Conservation (phyloP, 2,329 filamentous ascomycete species). For the Rachicladosporium sp. region DNA sequence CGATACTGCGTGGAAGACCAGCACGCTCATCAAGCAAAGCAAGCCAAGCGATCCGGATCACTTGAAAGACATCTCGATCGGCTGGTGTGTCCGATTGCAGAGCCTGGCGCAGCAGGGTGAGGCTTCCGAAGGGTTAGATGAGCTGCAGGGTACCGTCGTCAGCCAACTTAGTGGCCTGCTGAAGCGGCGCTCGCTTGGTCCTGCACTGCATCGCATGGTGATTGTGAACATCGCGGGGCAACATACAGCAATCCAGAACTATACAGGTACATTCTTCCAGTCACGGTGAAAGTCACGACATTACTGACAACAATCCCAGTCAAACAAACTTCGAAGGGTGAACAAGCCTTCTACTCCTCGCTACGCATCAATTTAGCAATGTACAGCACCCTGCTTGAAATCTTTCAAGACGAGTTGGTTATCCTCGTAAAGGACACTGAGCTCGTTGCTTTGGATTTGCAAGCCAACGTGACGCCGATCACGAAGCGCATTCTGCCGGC, state of each 20-base stretch:
- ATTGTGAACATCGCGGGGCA: slow-evolving; percentile 80
- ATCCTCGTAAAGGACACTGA: slow-evolving; percentile 1
- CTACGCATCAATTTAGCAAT: slow-evolving; percentile 68
- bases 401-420: slow-evolving; percentile 58
- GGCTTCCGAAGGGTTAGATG: slow-evolving; percentile 60
- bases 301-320: slow-evolving; percentile 3
- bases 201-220: slow-evolving; percentile 63
- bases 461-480: slow-evolving; percentile 44
- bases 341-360: slow-evolving; percentile 45
- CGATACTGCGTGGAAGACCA: slow-evolving; percentile 43
- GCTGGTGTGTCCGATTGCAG: slow-evolving; percentile 28
- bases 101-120: slow-evolving; percentile 50
- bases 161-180: slow-evolving; percentile 62
- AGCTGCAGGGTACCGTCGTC: slow-evolving; percentile 76
- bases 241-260: slow-evolving; percentile 52
- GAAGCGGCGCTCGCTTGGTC: slow-evolving; percentile 53
- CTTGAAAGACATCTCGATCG: slow-evolving; percentile 50
- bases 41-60: slow-evolving; percentile 21
- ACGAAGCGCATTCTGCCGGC: slow-evolving; percentile 51
- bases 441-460: slow-evolving; percentile 14
- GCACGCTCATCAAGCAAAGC: slow-evolving; percentile 36
- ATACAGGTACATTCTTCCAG: slow-evolving; percentile 37
- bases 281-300: not conserved
- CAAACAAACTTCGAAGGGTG: slow-evolving; percentile 17
- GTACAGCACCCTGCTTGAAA: slow-evolving; percentile 58